A percentile compares a stretch with the other conserved stretches of the same genome.
These are phyloP conservation scores for Penicillium sp. DNA, from an alignment of 2,329 filamentous ascomycete species.

Conservation along the genomic window DNA sequence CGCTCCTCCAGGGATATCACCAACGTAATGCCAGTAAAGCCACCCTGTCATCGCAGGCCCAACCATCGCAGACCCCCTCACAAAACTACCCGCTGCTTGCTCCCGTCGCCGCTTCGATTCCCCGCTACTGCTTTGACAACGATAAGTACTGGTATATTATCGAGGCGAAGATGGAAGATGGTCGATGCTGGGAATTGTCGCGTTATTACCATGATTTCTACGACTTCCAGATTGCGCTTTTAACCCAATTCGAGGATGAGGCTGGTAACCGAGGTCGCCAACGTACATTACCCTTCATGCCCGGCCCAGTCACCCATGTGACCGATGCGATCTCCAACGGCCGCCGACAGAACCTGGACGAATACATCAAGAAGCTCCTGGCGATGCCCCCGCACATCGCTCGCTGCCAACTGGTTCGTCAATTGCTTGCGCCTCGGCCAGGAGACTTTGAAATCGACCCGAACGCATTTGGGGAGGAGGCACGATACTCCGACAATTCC, in stretches of 20 bases:
- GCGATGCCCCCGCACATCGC: slow-evolving; percentile 82
- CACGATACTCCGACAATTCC: slow-evolving; percentile 71
- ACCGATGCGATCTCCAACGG: slow-evolving; percentile 97
- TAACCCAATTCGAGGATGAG: slow-evolving; percentile 88
- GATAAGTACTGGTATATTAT: slow-evolving; percentile 99
- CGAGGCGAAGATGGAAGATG: slow-evolving; percentile 86
- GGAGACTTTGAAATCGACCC: slow-evolving; percentile 93
- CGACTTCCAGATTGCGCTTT: slow-evolving; percentile 93
- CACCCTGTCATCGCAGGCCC: slow-evolving; percentile 28
- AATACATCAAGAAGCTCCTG: slow-evolving; percentile 91
- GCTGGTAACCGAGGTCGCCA: slow-evolving; percentile 82
- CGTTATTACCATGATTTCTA: slow-evolving; percentile 99
- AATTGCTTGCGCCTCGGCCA: slow-evolving; percentile 86
- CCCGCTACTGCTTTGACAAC: slow-evolving; percentile 91
- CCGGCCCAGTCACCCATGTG: slow-evolving; percentile 93
- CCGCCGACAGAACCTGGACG: slow-evolving; percentile 86
- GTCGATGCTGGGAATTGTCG: slow-evolving; percentile 86
- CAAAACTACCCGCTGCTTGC: slow-evolving; percentile 59
- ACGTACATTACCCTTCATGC: slow-evolving; percentile 93
- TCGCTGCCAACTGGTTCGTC: slow-evolving; percentile 77
- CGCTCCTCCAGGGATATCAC: slow-evolving; percentile 33
- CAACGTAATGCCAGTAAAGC: slow-evolving; percentile 42
- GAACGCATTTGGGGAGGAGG: slow-evolving; percentile 64
- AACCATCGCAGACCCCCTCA: slow-evolving; percentile 44
- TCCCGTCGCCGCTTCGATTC: slow-evolving; percentile 80